A percentile compares a stretch with the other conserved stretches of the same genome.
Conservation (phyloP, 805 yeast species). For the Candida chauliodis region DNA sequence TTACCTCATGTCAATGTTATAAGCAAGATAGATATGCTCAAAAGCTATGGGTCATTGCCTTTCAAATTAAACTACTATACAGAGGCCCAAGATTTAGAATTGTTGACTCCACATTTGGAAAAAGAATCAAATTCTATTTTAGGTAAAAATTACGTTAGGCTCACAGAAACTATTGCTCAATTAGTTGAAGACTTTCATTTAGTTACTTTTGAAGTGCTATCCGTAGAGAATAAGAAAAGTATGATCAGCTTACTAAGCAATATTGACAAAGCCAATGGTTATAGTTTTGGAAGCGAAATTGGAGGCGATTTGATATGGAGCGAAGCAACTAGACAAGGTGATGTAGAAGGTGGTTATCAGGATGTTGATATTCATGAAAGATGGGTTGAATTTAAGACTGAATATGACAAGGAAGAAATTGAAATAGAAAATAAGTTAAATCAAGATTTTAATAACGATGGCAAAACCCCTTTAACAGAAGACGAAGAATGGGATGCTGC, state of each 20-base stretch:
- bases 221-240: conserved; percentile 86
- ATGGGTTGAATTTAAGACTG: conserved; percentile 84
- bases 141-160: conserved; percentile 57
- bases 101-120: conserved; percentile 63
- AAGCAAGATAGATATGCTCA: conserved; percentile 81
- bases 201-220: conserved; percentile 82
- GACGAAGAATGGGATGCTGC: conserved; percentile 69
- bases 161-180: conserved; percentile 78
- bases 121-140: conserved; percentile 67
- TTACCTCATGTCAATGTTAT: conserved; percentile 91
- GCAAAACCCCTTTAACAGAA: conserved; percentile 31
- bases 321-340: conserved; percentile 85
- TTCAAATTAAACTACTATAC: conserved; percentile 83
- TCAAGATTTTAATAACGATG: conserved; percentile 16
- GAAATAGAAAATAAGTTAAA: conserved; percentile 40
- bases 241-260: conserved; percentile 79
- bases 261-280: conserved; percentile 91
- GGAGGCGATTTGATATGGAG: conserved; percentile 99
- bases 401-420: conserved; percentile 57
- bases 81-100: conserved; percentile 80
- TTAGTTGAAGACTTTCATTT: conserved; percentile 82
- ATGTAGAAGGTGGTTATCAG: conserved; percentile 47
- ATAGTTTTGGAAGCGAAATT: conserved; percentile 86
- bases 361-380: conserved; percentile 84
- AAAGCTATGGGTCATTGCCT: conserved; percentile 76